Percentiles rank a stretch among this genome's conserved stretches.
Conservation (phyloP, 257 asterid species). For the Nicotiana sylvestris region DNA sequence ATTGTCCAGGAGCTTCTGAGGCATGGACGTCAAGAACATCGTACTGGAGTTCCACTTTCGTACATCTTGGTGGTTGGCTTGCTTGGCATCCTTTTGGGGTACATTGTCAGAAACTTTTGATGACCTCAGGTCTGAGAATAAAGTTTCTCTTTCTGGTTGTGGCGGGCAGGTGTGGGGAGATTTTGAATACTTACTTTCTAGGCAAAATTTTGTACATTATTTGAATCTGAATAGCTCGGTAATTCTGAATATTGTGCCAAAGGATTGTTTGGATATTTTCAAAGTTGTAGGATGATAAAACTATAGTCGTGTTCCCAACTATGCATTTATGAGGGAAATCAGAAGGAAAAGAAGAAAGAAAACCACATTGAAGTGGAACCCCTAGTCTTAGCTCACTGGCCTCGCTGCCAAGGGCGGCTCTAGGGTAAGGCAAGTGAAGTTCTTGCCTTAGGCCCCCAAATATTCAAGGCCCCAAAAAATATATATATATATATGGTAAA, state of each 20-base stretch:
- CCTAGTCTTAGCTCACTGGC: not conserved
- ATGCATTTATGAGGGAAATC: not conserved
- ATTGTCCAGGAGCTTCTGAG: conserved; percentile 14
- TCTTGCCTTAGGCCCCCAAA: too few relatives aligned
- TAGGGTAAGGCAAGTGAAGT: too few relatives aligned
- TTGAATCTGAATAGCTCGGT: not conserved
- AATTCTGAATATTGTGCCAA: not conserved
- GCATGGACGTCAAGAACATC: conserved; percentile 6
- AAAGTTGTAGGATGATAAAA: not conserved
- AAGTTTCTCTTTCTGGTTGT: not conserved
- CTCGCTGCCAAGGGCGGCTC: not conserved
- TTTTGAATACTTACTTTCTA: not conserved
- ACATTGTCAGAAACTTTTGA: conserved; percentile 5
- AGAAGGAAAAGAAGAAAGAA: not conserved
- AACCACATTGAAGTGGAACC: not conserved
- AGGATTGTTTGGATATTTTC: not conserved
- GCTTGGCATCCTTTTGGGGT: conserved; percentile 17
- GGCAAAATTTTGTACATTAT: not conserved
- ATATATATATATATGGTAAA: too few relatives aligned
- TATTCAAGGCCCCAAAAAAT: too few relatives aligned
- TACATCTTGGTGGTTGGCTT: conserved; percentile 8
- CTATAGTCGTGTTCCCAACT: not conserved
- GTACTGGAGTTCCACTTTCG: not conserved
- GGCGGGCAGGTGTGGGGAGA: not conserved
- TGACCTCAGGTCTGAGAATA: conserved; percentile 5